These are phyloP conservation scores for Mycena maculata DNA, from an alignment of 768 basidiomycete genomes.

Conservation along the genomic window DNA sequence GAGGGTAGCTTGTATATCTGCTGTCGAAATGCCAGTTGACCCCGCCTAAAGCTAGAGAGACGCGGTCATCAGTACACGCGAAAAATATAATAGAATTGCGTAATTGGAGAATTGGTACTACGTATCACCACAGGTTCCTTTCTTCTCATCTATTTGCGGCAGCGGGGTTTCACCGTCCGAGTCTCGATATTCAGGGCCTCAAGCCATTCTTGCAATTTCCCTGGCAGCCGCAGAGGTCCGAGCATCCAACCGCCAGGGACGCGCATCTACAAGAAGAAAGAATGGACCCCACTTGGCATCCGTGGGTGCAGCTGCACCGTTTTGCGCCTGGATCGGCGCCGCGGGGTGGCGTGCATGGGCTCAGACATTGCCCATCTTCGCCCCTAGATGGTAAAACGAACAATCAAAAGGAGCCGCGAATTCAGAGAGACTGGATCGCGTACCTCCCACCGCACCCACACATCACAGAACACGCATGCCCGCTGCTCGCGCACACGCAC, in stretches of 20 bases:
- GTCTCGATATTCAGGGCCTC: neutral
- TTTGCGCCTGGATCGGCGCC: conserved; percentile 1
- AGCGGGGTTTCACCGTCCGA: too few relatives aligned
- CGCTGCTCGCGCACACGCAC: conserved; percentile 16
- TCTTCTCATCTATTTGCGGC: too few relatives aligned
- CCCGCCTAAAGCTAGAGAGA: too few relatives aligned
- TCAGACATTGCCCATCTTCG: conserved; percentile 15
- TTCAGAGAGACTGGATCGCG: neutral
- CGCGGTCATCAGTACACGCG: too few relatives aligned
- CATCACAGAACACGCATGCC: conserved; percentile 4
- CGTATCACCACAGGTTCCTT: too few relatives aligned
- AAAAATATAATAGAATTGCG: too few relatives aligned
- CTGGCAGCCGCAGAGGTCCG: conserved; percentile 9
- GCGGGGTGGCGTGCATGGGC: conserved; percentile 9
- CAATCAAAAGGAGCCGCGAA: too few relatives aligned
- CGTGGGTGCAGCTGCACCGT: neutral
- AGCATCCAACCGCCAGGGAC: conserved; percentile 7
- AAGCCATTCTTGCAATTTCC: neutral
- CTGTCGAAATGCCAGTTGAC: too few relatives aligned
- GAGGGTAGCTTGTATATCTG: too few relatives aligned
- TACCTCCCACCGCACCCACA: conserved; percentile 19
- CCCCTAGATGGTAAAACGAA: too few relatives aligned
- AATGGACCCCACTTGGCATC: neutral
- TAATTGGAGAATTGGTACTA: too few relatives aligned
- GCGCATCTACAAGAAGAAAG: neutral